Percentiles rank a stretch among this genome's conserved stretches.
Conservation (phyloP, 2,329 filamentous ascomycete genomes). For the Penicillium psychrosexuale region DNA sequence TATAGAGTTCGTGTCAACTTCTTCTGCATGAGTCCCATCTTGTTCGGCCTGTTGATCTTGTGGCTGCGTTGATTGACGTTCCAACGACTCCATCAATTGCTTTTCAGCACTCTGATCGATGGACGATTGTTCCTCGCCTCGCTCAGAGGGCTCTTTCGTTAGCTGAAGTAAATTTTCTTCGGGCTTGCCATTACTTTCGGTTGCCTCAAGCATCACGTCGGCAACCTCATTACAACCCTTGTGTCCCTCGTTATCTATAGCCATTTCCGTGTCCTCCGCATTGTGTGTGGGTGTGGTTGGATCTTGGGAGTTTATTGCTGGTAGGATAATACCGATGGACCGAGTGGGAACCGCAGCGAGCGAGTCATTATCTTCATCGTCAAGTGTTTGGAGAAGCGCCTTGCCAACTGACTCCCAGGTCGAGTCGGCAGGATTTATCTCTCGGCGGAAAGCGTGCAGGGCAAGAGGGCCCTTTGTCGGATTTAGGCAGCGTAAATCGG, state of each 20-base stretch:
- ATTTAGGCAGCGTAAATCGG: conserved; percentile 28
- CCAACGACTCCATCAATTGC: conserved; percentile 38
- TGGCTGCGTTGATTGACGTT: conserved; percentile 28
- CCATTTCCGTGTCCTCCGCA: conserved; percentile 14
- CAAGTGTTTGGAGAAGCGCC: conserved; percentile 45
- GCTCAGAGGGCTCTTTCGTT: conserved; percentile 18
- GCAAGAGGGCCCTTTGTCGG: conserved; percentile 36
- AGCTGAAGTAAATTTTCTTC: conserved; percentile 10
- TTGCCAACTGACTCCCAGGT: conserved; percentile 52
- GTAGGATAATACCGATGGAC: conserved; percentile 44
- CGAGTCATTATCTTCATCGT: conserved; percentile 39
- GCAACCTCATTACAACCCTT: conserved; percentile 16
- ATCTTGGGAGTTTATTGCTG: conserved; percentile 28
- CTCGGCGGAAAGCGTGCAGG: conserved; percentile 38
- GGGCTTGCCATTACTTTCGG: conserved; percentile 9
- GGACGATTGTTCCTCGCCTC: conserved; percentile 32
- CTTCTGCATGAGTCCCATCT: conserved; percentile 26
- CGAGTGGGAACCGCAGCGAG: conserved; percentile 34
- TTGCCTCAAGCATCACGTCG: conserved; percentile 16
- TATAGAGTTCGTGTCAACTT: conserved; percentile 34
- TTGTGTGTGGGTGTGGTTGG: conserved; percentile 15
- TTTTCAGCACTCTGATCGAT: conserved; percentile 38
- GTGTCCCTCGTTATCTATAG: conserved; percentile 8
- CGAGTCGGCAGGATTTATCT: conserved; percentile 32
- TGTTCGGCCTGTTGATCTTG: conserved; percentile 21